Evolutionary conservation across 2,329 filamentous ascomycete species (phyloP).

Genomic region (Aspergillus bombycis): DNA sequence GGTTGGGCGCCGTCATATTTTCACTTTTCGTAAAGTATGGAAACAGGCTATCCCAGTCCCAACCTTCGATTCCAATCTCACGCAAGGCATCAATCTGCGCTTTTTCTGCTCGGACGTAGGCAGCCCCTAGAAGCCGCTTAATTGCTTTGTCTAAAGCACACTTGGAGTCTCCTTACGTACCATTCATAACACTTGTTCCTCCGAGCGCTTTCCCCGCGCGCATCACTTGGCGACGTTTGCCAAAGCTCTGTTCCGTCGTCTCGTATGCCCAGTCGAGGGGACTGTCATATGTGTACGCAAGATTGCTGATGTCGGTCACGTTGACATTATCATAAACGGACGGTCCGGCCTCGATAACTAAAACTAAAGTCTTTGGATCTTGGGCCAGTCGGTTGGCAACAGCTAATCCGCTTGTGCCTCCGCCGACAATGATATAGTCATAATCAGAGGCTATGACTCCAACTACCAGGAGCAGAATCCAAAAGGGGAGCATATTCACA

Average conservation of each 20-base stretch:
- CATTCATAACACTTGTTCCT: conserved; percentile 50
- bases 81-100: conserved; percentile 44
- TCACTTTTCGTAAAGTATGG: conserved; percentile 36
- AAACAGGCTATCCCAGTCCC: conserved; percentile 35
- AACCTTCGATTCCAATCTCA: conserved; percentile 31
- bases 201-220: conserved; percentile 48
- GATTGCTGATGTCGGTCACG: background rate
- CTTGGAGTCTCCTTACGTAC: conserved; percentile 17
- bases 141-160: background rate
- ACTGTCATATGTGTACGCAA: background rate
- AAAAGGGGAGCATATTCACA: background rate
- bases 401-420: background rate
- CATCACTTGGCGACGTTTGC: conserved; percentile 20
- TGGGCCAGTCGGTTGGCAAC: background rate
- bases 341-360: background rate
- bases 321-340: background rate
- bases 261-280: background rate
- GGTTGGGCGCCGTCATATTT: conserved; percentile 24
- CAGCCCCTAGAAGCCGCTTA: conserved; percentile 33
- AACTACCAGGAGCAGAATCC: background rate
- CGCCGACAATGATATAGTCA: background rate
- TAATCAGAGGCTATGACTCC: background rate
- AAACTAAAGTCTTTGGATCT: background rate
- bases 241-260: background rate
- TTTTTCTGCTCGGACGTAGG: conserved; percentile 39